Evolutionary conservation across 2,329 filamentous ascomycete species (phyloP).

Genomic region (Nemania sp.): DNA sequence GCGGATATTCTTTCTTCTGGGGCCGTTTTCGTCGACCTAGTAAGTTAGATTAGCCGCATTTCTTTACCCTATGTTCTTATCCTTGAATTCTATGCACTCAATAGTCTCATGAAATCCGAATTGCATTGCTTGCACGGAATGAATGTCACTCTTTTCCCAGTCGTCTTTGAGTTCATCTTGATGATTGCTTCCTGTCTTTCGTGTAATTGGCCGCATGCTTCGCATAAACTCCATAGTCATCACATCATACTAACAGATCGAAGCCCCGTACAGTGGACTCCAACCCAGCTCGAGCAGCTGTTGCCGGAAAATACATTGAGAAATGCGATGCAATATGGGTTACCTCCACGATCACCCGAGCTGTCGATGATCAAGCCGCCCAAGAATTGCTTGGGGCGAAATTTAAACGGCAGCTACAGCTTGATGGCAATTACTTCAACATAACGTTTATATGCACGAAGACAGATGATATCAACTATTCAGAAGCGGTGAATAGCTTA

Average conservation of each 20-base stretch:
- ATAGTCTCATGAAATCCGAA: too few species aligned
- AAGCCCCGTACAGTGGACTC: slow-evolving; percentile 61
- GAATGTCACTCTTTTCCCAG: too few species aligned
- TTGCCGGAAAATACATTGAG: slow-evolving; percentile 63
- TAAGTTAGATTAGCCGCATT: too few species aligned
- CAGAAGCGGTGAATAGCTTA: slow-evolving; percentile 51
- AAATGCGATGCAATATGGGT: slow-evolving; percentile 62
- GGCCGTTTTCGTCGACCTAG: slow-evolving; percentile 59
- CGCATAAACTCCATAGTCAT: too few species aligned
- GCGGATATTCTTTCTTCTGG: slow-evolving; percentile 55
- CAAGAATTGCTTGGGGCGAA: slow-evolving; percentile 57
- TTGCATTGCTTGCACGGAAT: too few species aligned
- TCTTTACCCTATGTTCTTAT: too few species aligned
- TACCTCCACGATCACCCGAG: slow-evolving; percentile 60
- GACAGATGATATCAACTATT: slow-evolving; percentile 57
- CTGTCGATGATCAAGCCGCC: slow-evolving; percentile 62
- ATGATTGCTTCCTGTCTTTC: too few species aligned
- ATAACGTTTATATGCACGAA: slow-evolving; percentile 53
- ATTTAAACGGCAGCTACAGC: slow-evolving; percentile 60
- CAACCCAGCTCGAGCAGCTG: slow-evolving; percentile 60
- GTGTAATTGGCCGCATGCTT: too few species aligned
- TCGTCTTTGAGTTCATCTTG: too few species aligned
- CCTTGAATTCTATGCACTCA: too few species aligned
- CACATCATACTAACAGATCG: background rate
- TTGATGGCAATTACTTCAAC: slow-evolving; percentile 55